Evolutionary conservation across 371 early-diverging fungal species (phyloP), one percentile per base, ranked within the genome.

Genomic region (Saksenaea vasiformis): DNA sequence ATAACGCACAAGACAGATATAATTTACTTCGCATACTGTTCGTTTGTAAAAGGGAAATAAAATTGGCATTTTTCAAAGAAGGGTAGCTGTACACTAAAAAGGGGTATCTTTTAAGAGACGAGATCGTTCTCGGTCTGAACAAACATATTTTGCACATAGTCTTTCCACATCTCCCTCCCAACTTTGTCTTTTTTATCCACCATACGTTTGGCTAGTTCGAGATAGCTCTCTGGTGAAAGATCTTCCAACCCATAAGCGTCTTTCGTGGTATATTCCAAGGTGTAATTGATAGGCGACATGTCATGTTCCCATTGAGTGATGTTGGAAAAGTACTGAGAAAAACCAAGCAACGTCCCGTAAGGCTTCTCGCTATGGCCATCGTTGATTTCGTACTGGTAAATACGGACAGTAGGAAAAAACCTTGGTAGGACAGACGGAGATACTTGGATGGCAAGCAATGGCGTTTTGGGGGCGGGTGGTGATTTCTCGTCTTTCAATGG

Each of bases 341-440:
- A 82, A 9, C 74, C 73, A 9, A 77, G 44, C 22, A 78, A 37
- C 0, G 68, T 66, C 24, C 69, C 69, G 41, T 65, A 55, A 1
- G 68, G 65, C 14, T 61, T 61, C 13, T 62, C 10, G 14, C 59
- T 58, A 34, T 66, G 54, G 27, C 64, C 64, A 24, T 62, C 62
- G 24, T 64, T 61, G 13, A 69, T 61, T 41, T 73, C 69, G 69
- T 92, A 92, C 61, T 78, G 70, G 68, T 87, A 85, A 11, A 93
- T 84, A 22, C 93, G 87, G 51, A 91, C 77, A 2, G 86, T 73
- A 28, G 94, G 94, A 62, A 87, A 78, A 74, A 86, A 89, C n/a
- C 80, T 83, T 0, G 93, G 93, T 39, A 93, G 77, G 26, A 94
- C 83, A 27, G 91, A 86, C 0, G 93, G 94, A 9, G 86, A 71